Evolutionary conservation across 2,329 filamentous ascomycete species (phyloP).

Genomic region (Arachnopeziza araneosa): DNA sequence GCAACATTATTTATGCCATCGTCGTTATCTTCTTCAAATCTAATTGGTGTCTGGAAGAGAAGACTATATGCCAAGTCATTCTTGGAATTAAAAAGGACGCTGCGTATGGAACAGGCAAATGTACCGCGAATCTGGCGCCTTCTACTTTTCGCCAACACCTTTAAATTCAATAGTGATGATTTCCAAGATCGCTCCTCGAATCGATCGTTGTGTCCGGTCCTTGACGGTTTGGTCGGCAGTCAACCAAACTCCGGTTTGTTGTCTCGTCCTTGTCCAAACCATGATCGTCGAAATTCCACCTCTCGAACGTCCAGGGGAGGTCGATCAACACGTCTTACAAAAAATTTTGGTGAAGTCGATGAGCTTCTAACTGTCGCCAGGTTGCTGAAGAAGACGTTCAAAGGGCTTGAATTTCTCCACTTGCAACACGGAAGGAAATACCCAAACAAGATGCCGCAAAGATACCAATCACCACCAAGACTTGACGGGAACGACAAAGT

Average conservation of each 20-base stretch:
- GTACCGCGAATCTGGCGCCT: not conserved
- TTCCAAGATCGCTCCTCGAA: not conserved
- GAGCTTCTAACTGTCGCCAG: not conserved
- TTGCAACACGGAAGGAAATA: not conserved
- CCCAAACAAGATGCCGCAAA: not conserved
- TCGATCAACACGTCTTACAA: not conserved
- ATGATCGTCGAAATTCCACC: not conserved
- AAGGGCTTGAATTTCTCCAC: not conserved
- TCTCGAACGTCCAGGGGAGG: not conserved
- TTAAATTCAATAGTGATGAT: not conserved
- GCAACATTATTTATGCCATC: not conserved
- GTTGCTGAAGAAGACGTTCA: not conserved
- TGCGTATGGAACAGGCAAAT: not conserved
- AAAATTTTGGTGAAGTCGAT: not conserved
- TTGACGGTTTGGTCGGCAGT: not conserved
- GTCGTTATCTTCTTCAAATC: not conserved
- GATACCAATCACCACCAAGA: not conserved
- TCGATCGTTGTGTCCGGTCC: too few species aligned
- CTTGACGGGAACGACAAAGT: not conserved
- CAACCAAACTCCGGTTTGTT: not conserved
- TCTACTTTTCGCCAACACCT: not conserved
- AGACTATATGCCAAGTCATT: not conserved
- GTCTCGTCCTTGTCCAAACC: not conserved
- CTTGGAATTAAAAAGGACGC: not conserved
- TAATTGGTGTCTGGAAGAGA: not conserved